Percentiles rank a stretch among this genome's conserved stretches.
phyloP scores from a whole-genome alignment of 2,329 filamentous ascomycete species.

The Cordyceps farinosa region DNA sequence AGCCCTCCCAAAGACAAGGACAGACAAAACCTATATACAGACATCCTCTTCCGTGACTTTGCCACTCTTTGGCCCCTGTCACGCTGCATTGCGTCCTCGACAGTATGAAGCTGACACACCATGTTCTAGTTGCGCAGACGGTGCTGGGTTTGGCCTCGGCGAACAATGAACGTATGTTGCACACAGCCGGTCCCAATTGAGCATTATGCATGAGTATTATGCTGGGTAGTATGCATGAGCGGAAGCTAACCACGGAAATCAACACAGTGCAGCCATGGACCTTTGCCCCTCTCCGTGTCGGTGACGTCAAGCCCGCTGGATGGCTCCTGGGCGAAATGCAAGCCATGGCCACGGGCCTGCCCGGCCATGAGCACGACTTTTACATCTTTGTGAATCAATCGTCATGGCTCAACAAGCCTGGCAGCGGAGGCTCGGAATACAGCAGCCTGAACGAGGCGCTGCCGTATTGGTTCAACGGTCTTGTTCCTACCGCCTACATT shows the following conservation, averaged over 20 bases:
- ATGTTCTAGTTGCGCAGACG: constrained; percentile 14
- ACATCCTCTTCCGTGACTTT: neutral
- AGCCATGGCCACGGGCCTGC: constrained; percentile 47
- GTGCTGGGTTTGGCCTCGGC: constrained; percentile 10
- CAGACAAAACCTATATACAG: neutral
- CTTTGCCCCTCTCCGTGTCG: constrained; percentile 37
- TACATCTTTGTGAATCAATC: constrained; percentile 50
- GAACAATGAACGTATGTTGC: constrained; percentile 10
- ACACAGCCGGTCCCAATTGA: neutral
- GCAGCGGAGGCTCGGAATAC: constrained; percentile 47
- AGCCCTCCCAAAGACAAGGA: neutral
- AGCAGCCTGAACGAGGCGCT: constrained; percentile 53
- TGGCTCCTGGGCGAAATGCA: constrained; percentile 51
- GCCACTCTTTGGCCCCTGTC: neutral
- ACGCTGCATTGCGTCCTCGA: neutral
- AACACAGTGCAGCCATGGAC: constrained; percentile 18
- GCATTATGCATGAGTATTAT: neutral
- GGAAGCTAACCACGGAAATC: neutral
- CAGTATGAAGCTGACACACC: constrained; percentile 12
- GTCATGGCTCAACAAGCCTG: constrained; percentile 38
- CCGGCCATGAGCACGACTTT: constrained; percentile 51
- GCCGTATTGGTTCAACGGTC: constrained; percentile 59
- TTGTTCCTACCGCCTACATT: constrained; percentile 53
- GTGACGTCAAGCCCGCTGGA: constrained; percentile 47
- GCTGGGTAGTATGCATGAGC: neutral